Evolutionary conservation across 257 asterid genomes (phyloP), one percentile per base, ranked within the genome.

Genomic region (Solanum boliviense): DNA sequence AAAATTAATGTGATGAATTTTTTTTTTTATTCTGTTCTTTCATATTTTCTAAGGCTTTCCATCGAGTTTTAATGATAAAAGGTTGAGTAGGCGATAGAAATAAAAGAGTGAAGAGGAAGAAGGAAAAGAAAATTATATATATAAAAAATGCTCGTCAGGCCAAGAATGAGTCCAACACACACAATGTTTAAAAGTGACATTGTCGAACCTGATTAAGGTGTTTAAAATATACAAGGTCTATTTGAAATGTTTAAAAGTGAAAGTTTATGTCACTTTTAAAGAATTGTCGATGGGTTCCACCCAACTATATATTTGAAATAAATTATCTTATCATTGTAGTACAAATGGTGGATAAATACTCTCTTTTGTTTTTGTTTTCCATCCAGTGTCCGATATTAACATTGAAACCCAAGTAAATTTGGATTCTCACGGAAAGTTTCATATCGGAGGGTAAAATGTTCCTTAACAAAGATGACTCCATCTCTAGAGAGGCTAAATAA

Each of bases 381-480:
- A 16, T 0, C 4, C 23, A 0, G 0, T 52, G 62, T 52, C 3
- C 4, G 0, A 1, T 52, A 52, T 16, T 4, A 16, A 52, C 0
- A 52, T 2, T 52, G 62, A 23, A 52, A 7, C 9, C 62, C 3
- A 6, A 52, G 6, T 2, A 52, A 5, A 16, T 52, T 16, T 3
- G 2, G 0, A 52, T 52, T 52, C 3, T 0, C 6, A 52, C 3
- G 1, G 0, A 52, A 52, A 16, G 9, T 16, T 3, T 3, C 21
- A 16, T 9, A 52, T 52, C 9, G 23, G 9, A 16, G 23, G 62
- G 9, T 52, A 52, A 52, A 52, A 16, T 6, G 0, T 1, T 52
- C 0, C 23, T 52, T 52, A 52, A 52, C 60, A 16, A 18, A 16
- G 23, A 16, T 1, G 7, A 48, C 8, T 52, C 60, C 9, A 16